Evolutionary conservation across 208 protist genomes (phyloP), one percentile per base, ranked within the genome.

Genomic region (Leptomonas pyrrhocoris): DNA sequence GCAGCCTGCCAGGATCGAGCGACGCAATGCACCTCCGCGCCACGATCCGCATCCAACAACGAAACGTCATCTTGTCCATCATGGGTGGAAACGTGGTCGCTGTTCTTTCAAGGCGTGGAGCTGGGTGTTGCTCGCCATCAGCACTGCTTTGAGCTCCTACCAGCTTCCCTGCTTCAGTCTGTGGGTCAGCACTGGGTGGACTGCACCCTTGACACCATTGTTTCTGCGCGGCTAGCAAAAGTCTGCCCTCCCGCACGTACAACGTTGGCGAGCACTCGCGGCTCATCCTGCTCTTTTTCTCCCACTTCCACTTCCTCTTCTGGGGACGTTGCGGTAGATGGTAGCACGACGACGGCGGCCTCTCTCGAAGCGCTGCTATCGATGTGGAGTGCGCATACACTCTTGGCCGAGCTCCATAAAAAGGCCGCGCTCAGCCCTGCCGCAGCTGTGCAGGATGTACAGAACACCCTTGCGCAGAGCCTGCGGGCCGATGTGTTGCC

Each of bases 121-220:
- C 36, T n/a, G 13, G 27, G 38, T 42, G 6, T 27, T 0, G 13
- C 58, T 3, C 0, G 34, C 23, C 8, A 23, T 36, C 6, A 13
- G 0, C 46, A 43, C 1, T 27, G 46, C 23, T 68, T 62, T 25
- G 69, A 58, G 8, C 19, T 48, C 4, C 34, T 68, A 1, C 69
- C 69, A 8, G 6, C 31, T 27, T 12, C 60, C 1, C 45, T 68
- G 11, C 69, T 75, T 9, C 30, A 28, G 5, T 49, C 31, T 19
- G 62, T 68, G 16, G 50, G 53, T 19, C 71, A 77, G 48, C 62
- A 66, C 45, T 77, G 71, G 71, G 56, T 77, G 1, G 71, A 77
- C 31, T 7, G 34, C 19, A 27, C 48, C 2, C 46, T 77, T 9
- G 21, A 56, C 23, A 6, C 38, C 9, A 48, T 55, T 2, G 23